Evolutionary conservation across 2,329 filamentous ascomycete species (phyloP).

Genomic region (Neofusicoccum parvum): DNA sequence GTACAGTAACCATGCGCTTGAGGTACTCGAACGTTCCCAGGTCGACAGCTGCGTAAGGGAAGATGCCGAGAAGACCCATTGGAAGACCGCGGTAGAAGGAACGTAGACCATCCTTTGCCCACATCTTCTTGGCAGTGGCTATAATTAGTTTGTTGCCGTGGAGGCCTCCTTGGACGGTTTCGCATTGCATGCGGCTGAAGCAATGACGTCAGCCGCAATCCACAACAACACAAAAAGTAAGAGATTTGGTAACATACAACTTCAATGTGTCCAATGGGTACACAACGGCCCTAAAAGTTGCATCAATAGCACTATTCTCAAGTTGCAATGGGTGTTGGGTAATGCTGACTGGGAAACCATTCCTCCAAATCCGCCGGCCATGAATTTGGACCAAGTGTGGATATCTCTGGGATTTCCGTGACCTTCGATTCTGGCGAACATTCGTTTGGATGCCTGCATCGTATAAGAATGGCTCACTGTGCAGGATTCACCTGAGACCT

Average conservation of each 20-base stretch:
- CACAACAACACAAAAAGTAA: background rate
- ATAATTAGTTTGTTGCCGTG: constrained; percentile 81
- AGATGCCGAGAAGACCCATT: constrained; percentile 94
- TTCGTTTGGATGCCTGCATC: constrained; percentile 76
- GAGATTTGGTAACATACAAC: constrained; percentile 52
- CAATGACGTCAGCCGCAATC: constrained; percentile 23
- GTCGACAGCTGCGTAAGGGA: constrained; percentile 96
- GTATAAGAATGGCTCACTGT: constrained; percentile 24
- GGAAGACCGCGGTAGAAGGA: constrained; percentile 90
- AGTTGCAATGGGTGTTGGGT: constrained; percentile 21
- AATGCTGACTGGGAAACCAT: constrained; percentile 81
- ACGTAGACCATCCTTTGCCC: constrained; percentile 69
- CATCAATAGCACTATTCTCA: background rate
- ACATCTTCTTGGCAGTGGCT: constrained; percentile 86
- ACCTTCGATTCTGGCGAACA: constrained; percentile 83
- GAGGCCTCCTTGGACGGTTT: constrained; percentile 82
- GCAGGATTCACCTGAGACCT: constrained; percentile 26
- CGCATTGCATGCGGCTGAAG: constrained; percentile 80
- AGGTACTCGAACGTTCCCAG: constrained; percentile 93
- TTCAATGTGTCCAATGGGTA: constrained; percentile 89
- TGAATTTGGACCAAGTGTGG: constrained; percentile 82
- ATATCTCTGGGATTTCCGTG: constrained; percentile 80
- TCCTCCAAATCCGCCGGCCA: constrained; percentile 86
- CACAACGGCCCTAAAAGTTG: constrained; percentile 70
- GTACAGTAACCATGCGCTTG: constrained; percentile 71